Conservation (phyloP, 2,329 filamentous ascomycete genomes). For the Albifimbria verrucaria region DNA sequence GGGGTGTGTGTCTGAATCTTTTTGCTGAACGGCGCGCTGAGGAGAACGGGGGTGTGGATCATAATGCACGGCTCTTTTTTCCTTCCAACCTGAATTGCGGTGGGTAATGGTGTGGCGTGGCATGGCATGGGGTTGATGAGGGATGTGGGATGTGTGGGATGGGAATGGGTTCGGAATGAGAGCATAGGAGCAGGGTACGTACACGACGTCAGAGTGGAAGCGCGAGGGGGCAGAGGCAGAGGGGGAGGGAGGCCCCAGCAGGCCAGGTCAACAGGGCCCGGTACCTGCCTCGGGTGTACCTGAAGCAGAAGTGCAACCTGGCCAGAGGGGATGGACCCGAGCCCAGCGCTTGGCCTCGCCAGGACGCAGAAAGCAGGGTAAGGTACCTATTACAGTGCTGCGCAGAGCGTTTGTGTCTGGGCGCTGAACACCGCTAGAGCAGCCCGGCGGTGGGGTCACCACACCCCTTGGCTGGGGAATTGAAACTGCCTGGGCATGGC, state of each 20-base stretch:
- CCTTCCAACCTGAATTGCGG: neutral
- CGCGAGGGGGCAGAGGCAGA: neutral
- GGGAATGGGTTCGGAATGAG: neutral
- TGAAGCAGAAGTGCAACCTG: neutral
- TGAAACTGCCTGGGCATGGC: neutral
- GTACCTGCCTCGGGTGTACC: slow-evolving; percentile 1
- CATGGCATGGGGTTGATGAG: neutral
- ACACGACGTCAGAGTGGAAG: slow-evolving; percentile 3
- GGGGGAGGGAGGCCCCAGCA: neutral
- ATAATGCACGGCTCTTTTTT: neutral
- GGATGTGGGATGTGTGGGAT: neutral
- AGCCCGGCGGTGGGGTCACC: neutral
- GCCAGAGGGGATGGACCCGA: too few relatives aligned
- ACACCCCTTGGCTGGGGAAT: neutral
- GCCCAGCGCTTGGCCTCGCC: neutral
- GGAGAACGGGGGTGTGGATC: neutral
- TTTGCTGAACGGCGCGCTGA: neutral
- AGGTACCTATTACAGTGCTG: neutral
- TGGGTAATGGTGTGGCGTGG: neutral
- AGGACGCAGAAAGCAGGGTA: neutral
- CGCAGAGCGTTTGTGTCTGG: neutral
- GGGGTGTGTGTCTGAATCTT: neutral
- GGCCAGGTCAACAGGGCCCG: neutral
- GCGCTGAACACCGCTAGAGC: neutral
- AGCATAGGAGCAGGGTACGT: neutral